phyloP scores from a whole-genome alignment of 1,139 yeast genomes.

The Oligophagozyma castellii region DNA sequence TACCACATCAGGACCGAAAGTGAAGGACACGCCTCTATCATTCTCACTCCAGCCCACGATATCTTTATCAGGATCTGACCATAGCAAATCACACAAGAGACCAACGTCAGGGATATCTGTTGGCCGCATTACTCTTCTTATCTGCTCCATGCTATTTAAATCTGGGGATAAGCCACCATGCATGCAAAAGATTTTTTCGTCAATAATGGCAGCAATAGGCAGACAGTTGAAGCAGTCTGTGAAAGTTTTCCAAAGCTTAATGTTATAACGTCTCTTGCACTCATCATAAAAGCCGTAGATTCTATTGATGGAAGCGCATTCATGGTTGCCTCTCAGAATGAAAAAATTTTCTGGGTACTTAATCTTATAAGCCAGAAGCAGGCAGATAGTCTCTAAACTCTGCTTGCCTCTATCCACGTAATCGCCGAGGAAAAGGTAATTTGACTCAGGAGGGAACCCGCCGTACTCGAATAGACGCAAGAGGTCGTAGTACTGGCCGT shows the following conservation, averaged over 20 bases:
- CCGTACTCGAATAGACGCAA: slow-evolving; percentile 92
- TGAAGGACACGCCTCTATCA: slow-evolving; percentile 96
- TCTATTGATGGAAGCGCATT: slow-evolving; percentile 92
- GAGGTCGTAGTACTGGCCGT: slow-evolving; percentile 92
- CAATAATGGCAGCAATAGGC: slow-evolving; percentile 95
- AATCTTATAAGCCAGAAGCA: slow-evolving; percentile 84
- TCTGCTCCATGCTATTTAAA: slow-evolving; percentile 92
- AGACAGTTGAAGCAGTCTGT: slow-evolving; percentile 95
- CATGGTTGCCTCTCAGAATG: slow-evolving; percentile 90
- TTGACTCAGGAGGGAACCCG: slow-evolving; percentile 96
- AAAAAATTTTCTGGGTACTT: slow-evolving; percentile 96
- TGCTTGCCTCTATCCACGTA: slow-evolving; percentile 97
- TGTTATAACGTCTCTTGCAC: slow-evolving; percentile 92
- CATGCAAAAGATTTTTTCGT: slow-evolving; percentile 94
- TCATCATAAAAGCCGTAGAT: slow-evolving; percentile 94
- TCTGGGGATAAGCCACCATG: slow-evolving; percentile 97
- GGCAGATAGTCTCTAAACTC: slow-evolving; percentile 85
- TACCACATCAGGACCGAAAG: slow-evolving; percentile 95
- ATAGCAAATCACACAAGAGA: slow-evolving; percentile 79
- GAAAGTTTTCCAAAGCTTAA: slow-evolving; percentile 93
- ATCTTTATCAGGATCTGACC: slow-evolving; percentile 98
- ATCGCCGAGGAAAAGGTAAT: slow-evolving; percentile 86
- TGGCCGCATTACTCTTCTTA: slow-evolving; percentile 95
- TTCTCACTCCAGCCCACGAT: slow-evolving; percentile 97
- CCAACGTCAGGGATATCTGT: slow-evolving; percentile 98